A percentile compares a stretch with the other conserved stretches of the same genome.
Evolutionary conservation across 192 early-diverging fungal species (phyloP).

Genomic region (Thamnidium elegans): DNA sequence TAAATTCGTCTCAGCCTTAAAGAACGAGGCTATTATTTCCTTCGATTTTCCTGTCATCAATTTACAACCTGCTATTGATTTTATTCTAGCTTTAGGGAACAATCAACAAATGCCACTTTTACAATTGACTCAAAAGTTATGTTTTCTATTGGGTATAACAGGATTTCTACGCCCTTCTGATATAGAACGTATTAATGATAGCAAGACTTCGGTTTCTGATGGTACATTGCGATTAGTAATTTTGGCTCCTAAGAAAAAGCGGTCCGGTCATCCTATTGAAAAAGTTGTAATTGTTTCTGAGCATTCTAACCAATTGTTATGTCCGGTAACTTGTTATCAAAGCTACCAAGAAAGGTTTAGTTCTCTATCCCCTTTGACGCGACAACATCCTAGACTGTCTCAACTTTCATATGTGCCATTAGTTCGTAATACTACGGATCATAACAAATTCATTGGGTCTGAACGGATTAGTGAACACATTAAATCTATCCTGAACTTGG

Average conservation of each 20-base stretch:
- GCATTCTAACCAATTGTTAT: not conserved
- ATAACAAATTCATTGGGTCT: not conserved
- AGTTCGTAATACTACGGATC: not conserved
- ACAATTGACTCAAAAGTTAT: no score
- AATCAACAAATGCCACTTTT: no score
- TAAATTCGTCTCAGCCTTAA: no score
- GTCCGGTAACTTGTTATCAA: not conserved
- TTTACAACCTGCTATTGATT: no score
- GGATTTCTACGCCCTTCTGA: not conserved
- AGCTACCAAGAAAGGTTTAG: not conserved
- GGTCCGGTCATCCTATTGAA: not conserved
- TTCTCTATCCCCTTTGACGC: not conserved
- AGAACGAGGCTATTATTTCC: no score
- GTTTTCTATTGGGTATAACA: no score
- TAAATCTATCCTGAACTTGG: not conserved
- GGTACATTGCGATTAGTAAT: not conserved
- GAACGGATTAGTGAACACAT: not conserved
- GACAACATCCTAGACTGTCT: not conserved
- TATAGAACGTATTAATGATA: not conserved
- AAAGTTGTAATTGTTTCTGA: not conserved
- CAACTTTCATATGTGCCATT: not conserved
- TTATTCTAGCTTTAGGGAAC: no score
- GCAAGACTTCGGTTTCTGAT: not conserved
- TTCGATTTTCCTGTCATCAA: no score
- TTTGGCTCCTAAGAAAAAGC: not conserved